Evolutionary conservation across 768 basidiomycete genomes (phyloP), one percentile per base, ranked within the genome.

Genomic region (Serendipita vermifera): DNA sequence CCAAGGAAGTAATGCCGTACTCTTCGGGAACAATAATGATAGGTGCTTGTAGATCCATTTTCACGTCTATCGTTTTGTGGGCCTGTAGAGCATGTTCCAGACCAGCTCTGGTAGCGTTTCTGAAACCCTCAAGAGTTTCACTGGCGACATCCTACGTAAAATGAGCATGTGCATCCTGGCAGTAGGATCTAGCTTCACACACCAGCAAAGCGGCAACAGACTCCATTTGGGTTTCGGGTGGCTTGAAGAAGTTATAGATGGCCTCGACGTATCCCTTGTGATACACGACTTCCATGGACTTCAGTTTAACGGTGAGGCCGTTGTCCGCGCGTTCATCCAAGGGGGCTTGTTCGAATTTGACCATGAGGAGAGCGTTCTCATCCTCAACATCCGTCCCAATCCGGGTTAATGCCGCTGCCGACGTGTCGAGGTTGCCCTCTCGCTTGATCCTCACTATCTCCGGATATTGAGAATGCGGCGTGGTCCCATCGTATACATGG

Each of bases 11-110:
- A 20, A 14, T 9, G 15, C 67, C 73, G 56, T 65, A 92, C 90
- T 89, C 82, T 71, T 98, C 94, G 1, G 96, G 96, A 54, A 98
- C 78, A 63, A 99, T 90, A 65, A 99, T 96, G 62, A 99, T 81
- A 3, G 96, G 96, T 0, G 96, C 91, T 63, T 94, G 88, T 75
- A 99, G 77, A 64, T 99, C 93, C 71, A 99, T 80, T 61, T 89
- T 87, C n/a, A 99, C 74, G 66, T 98, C 93, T 39, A 98, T 74
- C 1, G 96, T 98, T 74, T 91, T 94, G 74, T 96, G 93, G 14
- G 80, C 82, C 67, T 92, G 83, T 46, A 99, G 70, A 0, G 94
- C 94, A 69, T 85, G 85, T 71, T 98, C 94, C 55, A 99, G 73
- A 14, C 96, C 91, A 0, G 89, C 88, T 55, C 96, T 73, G 5